Conservation (phyloP, 768 basidiomycete genomes). For the Suillus paluster region DNA sequence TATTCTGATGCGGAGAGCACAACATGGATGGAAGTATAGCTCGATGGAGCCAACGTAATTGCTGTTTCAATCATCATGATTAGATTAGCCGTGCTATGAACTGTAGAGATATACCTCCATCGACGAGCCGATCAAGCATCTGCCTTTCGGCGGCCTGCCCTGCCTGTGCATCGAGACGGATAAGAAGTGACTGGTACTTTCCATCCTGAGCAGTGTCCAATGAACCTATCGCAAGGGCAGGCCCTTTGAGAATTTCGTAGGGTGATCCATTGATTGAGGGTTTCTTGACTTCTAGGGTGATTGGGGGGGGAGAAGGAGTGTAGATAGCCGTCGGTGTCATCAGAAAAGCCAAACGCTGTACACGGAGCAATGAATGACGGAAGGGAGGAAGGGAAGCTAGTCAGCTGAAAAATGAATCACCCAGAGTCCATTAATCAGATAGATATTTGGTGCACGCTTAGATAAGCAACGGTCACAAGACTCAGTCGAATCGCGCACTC, state of each 20-base stretch:
- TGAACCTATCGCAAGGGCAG: slow-evolving; percentile 77
- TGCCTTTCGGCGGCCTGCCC: slow-evolving; percentile 68
- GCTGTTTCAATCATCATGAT: slow-evolving; percentile 45
- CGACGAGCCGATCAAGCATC: slow-evolving; percentile 81
- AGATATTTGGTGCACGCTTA: slow-evolving; percentile 19
- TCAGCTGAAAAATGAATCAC: not conserved
- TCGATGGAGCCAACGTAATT: slow-evolving; percentile 53
- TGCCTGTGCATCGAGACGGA: slow-evolving; percentile 53
- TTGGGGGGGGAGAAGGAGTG: slow-evolving; percentile 20
- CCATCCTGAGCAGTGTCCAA: slow-evolving; percentile 79
- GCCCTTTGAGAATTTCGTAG: slow-evolving; percentile 37
- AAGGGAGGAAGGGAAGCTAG: slow-evolving; percentile 7
- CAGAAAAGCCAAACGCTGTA: not conserved
- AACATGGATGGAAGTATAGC: slow-evolving; percentile 70
- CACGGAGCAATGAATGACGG: not conserved
- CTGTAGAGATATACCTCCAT: slow-evolving; percentile 61
- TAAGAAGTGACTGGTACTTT: slow-evolving; percentile 72
- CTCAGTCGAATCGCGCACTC: not conserved
- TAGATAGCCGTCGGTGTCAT: slow-evolving; percentile 72
- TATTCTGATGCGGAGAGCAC: slow-evolving; percentile 70
- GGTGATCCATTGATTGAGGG: slow-evolving; percentile 15
- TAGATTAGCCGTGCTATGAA: not conserved
- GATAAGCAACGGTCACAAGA: slow-evolving; percentile 11
- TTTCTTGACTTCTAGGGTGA: slow-evolving; percentile 18
- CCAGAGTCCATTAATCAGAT: slow-evolving; percentile 22